Evolutionary conservation across 305 asterid species (phyloP).

Genomic region (Ajuga reptans): DNA sequence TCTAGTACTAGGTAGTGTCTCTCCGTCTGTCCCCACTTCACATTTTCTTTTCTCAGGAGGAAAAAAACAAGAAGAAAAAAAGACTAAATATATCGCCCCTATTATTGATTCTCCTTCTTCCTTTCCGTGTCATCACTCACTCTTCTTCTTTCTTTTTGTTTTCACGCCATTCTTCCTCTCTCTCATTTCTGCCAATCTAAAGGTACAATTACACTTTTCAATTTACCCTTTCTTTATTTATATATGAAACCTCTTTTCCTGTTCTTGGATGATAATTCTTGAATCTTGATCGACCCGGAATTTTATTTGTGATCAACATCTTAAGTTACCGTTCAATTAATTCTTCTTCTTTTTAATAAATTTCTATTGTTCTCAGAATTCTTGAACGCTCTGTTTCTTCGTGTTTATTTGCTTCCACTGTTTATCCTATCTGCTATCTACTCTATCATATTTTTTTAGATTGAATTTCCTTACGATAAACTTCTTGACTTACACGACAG

Average conservation of each 20-base stretch:
- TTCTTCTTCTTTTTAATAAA: background rate
- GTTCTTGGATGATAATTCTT: background rate
- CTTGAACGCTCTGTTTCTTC: conserved; percentile 14
- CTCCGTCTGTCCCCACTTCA: background rate
- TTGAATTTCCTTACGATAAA: background rate
- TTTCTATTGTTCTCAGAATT: background rate
- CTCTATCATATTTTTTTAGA: background rate
- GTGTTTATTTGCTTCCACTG: background rate
- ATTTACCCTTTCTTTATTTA: background rate
- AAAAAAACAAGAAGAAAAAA: background rate
- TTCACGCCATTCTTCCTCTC: background rate
- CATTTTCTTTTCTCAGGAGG: background rate
- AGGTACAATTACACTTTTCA: too few species aligned
- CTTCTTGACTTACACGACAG: background rate
- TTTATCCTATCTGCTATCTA: background rate
- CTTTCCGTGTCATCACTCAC: conserved; percentile 6
- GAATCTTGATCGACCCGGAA: background rate
- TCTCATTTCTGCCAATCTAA: background rate
- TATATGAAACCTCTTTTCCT: background rate
- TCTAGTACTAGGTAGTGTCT: background rate
- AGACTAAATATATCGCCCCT: background rate
- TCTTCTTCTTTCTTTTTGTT: background rate
- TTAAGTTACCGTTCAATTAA: background rate
- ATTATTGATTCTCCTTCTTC: background rate
- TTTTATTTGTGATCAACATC: conserved; percentile 10